Percentiles rank a stretch among this genome's conserved stretches.
These are phyloP conservation scores for Ensete ventricosum DNA, from an alignment of 176 grass and related monocot genomes.

Conservation along the genomic window DNA sequence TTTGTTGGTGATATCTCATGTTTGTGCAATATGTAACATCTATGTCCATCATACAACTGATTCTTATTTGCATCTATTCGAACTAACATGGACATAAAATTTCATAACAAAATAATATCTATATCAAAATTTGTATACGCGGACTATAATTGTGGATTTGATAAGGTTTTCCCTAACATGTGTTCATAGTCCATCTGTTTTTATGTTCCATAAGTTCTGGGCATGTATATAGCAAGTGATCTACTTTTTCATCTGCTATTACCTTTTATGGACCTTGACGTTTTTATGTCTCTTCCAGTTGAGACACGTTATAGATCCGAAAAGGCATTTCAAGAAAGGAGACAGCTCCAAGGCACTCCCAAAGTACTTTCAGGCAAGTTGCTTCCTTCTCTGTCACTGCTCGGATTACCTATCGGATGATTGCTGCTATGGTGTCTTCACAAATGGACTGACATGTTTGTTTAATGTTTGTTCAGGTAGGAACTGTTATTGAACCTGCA, in stretches of 20 bases:
- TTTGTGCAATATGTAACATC: too few relatives aligned
- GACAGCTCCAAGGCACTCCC: slow-evolving; percentile 68
- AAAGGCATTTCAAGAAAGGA: slow-evolving; percentile 82
- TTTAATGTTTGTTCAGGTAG: slow-evolving; percentile 40
- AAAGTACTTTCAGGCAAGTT: slow-evolving; percentile 77
- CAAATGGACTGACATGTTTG: slow-evolving; percentile 8
- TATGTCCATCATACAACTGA: too few relatives aligned
- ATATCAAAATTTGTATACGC: background rate
- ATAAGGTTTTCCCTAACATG: background rate
- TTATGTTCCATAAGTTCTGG: background rate
- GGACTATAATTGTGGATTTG: background rate
- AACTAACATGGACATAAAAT: too few relatives aligned
- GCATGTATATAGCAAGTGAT: background rate
- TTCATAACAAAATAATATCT: too few relatives aligned
- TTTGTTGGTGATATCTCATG: too few relatives aligned
- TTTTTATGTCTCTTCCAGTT: slow-evolving; percentile 38
- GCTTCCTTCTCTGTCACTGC: background rate
- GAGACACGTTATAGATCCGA: slow-evolving; percentile 81
- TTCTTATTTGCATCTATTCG: too few relatives aligned
- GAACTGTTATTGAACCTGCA: slow-evolving; percentile 68
- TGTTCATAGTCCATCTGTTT: background rate
- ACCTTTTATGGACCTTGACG: slow-evolving; percentile 3
- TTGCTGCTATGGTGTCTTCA: background rate
- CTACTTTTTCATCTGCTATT: background rate
- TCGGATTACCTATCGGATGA: background rate